These are phyloP conservation scores for Tolypocladium inflatum DNA, from an alignment of 2,329 filamentous ascomycete genomes.

Conservation along the genomic window DNA sequence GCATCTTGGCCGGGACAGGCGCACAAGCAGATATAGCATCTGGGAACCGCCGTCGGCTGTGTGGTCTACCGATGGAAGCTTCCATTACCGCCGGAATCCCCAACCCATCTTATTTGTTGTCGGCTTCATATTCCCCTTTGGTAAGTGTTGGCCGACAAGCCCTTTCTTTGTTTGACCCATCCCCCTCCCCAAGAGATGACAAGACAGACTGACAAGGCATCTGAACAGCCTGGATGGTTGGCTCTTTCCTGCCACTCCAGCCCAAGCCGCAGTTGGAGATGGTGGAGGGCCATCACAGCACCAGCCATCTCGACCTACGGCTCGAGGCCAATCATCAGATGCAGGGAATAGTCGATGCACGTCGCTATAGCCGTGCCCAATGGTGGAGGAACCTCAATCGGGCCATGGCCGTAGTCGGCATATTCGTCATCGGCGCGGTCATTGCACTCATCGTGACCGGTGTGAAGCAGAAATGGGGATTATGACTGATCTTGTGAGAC, in stretches of 20 bases:
- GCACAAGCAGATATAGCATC: slow-evolving; percentile 47
- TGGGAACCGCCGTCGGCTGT: slow-evolving; percentile 68
- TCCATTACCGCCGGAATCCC: slow-evolving; percentile 58
- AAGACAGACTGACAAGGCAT: neutral
- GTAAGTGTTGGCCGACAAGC: slow-evolving; percentile 31
- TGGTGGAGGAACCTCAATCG: slow-evolving; percentile 54
- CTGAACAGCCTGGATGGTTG: slow-evolving; percentile 65
- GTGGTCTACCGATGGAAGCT: slow-evolving; percentile 49
- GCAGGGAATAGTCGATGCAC: slow-evolving; percentile 29
- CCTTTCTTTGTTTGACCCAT: neutral
- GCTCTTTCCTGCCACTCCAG: slow-evolving; percentile 64
- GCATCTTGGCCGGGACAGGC: slow-evolving; percentile 56
- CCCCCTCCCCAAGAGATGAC: neutral
- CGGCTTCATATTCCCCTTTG: slow-evolving; percentile 69
- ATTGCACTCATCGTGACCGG: slow-evolving; percentile 43
- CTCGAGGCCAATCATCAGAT: slow-evolving; percentile 23
- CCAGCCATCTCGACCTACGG: slow-evolving; percentile 27
- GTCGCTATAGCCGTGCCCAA: slow-evolving; percentile 39
- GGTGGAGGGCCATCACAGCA: slow-evolving; percentile 35
- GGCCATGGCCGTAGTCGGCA: slow-evolving; percentile 45
- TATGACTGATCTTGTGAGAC: slow-evolving; percentile 5
- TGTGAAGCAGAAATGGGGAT: slow-evolving; percentile 38
- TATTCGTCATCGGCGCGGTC: slow-evolving; percentile 43
- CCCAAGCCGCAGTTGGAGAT: slow-evolving; percentile 42
- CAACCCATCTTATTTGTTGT: slow-evolving; percentile 67